Conservation (phyloP, 73 alveolate genomes). For the Paramecium tetraurelia region DNA sequence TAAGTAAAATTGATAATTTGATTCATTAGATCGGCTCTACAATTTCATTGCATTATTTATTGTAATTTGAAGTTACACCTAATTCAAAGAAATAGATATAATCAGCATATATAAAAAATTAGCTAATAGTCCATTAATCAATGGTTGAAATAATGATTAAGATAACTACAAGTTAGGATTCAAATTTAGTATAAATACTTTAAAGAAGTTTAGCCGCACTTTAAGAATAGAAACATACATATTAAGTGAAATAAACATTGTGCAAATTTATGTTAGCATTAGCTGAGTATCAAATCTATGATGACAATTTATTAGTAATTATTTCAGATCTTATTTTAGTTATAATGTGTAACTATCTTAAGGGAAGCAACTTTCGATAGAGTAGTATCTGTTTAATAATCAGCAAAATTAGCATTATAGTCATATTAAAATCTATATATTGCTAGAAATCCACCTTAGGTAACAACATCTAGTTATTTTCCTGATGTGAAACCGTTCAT, state of each 20-base stretch:
- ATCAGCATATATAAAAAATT: neutral
- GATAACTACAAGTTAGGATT: neutral
- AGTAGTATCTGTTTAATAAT: neutral
- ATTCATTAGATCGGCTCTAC: neutral
- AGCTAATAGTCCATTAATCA: neutral
- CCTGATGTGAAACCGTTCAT: conserved; percentile 17
- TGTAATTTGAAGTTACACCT: neutral
- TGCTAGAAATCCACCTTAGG: neutral
- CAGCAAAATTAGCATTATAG: conserved; percentile 27
- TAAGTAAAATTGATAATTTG: neutral
- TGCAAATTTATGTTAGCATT: neutral
- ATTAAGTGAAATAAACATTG: neutral
- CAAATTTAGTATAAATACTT: neutral
- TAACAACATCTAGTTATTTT: neutral
- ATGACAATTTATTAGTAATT: neutral
- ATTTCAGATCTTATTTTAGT: neutral
- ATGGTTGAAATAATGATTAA: neutral
- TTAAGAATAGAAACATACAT: neutral
- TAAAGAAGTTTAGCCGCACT: conserved; percentile 18
- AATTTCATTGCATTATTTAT: neutral
- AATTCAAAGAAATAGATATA: neutral
- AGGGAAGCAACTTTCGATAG: conserved; percentile 24
- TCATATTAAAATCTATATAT: neutral
- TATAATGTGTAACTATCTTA: neutral
- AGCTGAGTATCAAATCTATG: neutral